Evolutionary conservation across 441 rosid species (phyloP).

Genomic region (Geranium incanum): DNA sequence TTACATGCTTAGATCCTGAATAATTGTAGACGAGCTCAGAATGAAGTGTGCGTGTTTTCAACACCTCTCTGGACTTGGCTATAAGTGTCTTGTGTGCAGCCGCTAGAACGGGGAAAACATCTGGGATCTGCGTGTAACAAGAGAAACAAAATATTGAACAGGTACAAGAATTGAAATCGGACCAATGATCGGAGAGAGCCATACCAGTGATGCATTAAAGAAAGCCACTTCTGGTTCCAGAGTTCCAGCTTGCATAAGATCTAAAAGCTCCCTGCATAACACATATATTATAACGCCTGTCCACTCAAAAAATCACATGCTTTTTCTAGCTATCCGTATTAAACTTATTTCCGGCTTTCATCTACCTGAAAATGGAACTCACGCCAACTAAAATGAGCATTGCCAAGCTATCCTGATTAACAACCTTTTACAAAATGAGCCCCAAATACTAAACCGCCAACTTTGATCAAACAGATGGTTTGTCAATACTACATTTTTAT

Average conservation of each 20-base stretch:
- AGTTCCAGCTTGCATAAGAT: conserved; percentile 58
- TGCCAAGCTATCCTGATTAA: neutral
- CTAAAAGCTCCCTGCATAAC: conserved; percentile 56
- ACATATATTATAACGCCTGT: neutral
- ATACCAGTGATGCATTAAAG: conserved; percentile 67
- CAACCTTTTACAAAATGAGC: neutral
- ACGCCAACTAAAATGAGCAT: neutral
- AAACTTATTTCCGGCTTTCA: neutral
- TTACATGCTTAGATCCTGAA: conserved; percentile 85
- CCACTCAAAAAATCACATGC: too few species aligned
- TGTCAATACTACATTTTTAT: too few species aligned
- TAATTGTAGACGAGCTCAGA: conserved; percentile 85
- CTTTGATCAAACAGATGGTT: too few species aligned
- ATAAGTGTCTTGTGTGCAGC: conserved; percentile 79
- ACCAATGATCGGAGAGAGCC: conserved; percentile 14
- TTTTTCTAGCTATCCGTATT: neutral
- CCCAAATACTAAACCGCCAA: too few species aligned
- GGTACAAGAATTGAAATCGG: neutral
- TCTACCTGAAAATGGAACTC: neutral
- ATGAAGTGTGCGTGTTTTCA: conserved; percentile 77
- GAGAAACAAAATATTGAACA: conserved; percentile 4
- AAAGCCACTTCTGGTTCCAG: conserved; percentile 69
- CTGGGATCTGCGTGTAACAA: conserved; percentile 52
- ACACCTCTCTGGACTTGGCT: conserved; percentile 63
- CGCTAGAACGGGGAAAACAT: conserved; percentile 69